Evolutionary conservation across 139 green algal species (phyloP), one percentile per base, ranked within the genome.

Genomic region (Edaphochlamys debaryana): DNA sequence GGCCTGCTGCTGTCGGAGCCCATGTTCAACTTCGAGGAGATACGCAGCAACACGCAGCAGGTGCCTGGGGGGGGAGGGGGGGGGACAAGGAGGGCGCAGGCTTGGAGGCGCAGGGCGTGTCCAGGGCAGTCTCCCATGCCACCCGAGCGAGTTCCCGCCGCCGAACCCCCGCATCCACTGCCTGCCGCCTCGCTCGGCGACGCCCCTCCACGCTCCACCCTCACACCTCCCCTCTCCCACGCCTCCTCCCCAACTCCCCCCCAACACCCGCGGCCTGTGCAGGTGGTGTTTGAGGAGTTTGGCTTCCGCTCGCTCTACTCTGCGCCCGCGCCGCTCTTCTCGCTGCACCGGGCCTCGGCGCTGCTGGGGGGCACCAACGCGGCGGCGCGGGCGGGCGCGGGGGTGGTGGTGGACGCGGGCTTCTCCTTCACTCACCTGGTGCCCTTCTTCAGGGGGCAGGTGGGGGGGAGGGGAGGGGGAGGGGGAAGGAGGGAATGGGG

Each of bases 381-480:
- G 32, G 77, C 63, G 2, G 77, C 77, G 30, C 77, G 64, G 32
- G 67, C 64, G 32, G 63, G 63, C 15, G 64, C 56, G 32, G 83
- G 84, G 1, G 67, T 96, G 34, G 86, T 96, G 41, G 82, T 96
- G 62, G 93, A 96, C 80, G 84, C 79, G 56, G 93, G 93, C 62
- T 95, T 95, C 82, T 94, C 89, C 48, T 96, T 93, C 88, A 98
- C 94, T 15, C 95, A 98, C 58, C 82, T 89, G 5, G 91, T 97
- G 50, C 96, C 96, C 4, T 86, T 96, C 56, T 94, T 91, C 77
- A 82, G 93, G 66, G 87, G 87, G 0, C 87, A 91, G 78, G 76
- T 82, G 76, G 3, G 71, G 7, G 34, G 34, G 34, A 15, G 11
- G 34, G 66, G 34, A 23, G 48, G 48, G n/a, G n/a, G n/a, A n/a